Conservation (phyloP, 2,329 filamentous ascomycete species). For the Fusarium sp. region DNA sequence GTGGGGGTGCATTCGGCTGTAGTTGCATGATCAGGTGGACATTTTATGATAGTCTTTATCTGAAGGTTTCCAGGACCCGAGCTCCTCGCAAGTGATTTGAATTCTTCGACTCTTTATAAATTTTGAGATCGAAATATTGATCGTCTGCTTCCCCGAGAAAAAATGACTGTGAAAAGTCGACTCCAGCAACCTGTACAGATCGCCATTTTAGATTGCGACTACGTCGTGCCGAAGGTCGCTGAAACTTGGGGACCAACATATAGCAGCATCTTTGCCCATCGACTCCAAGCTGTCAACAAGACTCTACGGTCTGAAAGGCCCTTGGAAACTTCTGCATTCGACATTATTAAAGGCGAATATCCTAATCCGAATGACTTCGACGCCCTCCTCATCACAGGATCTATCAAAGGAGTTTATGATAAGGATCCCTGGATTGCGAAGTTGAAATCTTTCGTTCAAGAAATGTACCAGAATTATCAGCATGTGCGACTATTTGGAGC, state of each 20-base stretch:
- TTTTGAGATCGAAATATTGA: not conserved
- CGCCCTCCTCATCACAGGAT: not conserved
- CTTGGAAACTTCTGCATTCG: not conserved
- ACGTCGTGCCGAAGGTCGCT: not conserved
- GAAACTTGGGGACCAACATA: not conserved
- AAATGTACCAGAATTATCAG: not conserved
- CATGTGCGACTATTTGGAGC: not conserved
- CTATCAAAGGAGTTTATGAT: not conserved
- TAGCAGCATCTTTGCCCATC: not conserved
- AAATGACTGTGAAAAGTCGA: not conserved
- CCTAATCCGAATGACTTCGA: not conserved
- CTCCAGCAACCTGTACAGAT: not conserved
- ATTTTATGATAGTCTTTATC: not conserved
- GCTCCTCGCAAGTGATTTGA: no score
- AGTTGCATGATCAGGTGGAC: not conserved
- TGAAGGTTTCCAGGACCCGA: accelerated
- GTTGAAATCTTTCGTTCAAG: not conserved
- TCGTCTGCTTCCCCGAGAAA: not conserved
- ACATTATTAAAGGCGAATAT: not conserved
- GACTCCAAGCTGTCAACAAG: not conserved
- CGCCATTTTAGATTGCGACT: not conserved
- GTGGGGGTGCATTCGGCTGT: not conserved
- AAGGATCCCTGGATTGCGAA: not conserved
- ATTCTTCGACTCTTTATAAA: not conserved
- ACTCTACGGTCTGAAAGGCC: not conserved